A percentile compares a stretch with the other conserved stretches of the same genome.
Evolutionary conservation across 768 basidiomycete species (phyloP).

Genomic region (Hericium coralloides): DNA sequence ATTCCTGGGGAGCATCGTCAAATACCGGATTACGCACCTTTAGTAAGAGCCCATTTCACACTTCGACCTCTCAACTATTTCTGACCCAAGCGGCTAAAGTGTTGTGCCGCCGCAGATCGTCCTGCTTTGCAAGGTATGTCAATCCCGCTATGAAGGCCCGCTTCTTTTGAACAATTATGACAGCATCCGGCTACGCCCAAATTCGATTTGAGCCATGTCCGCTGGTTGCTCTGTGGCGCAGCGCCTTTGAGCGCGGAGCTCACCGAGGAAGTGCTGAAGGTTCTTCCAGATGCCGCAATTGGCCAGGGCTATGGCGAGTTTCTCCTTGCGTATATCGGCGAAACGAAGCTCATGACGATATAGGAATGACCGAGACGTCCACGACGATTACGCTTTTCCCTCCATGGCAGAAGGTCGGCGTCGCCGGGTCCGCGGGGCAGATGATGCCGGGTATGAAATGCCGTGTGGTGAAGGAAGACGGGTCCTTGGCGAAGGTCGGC

Average conservation of each 20-base stretch:
- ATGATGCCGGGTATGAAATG: conserved; percentile 43
- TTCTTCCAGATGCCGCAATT: conserved; percentile 46
- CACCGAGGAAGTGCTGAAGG: conserved; percentile 31
- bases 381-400: conserved; percentile 45
- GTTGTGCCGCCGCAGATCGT: conserved; percentile 23
- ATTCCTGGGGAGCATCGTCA: conserved; percentile 24
- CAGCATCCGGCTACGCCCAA: conserved; percentile 23
- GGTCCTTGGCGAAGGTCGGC: conserved; percentile 39
- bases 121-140: conserved; percentile 21
- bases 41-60: conserved; percentile 14
- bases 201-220: conserved; percentile 21
- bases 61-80: neutral
- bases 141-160: neutral
- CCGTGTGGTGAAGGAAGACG: conserved; percentile 46
- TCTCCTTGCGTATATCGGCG: neutral
- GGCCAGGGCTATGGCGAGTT: conserved; percentile 50
- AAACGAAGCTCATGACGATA: neutral
- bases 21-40: conserved; percentile 24
- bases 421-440: conserved; percentile 37
- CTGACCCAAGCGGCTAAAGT: conserved; percentile 1
- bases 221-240: conserved; percentile 23
- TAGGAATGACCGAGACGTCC: conserved; percentile 65
- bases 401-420: conserved; percentile 36
- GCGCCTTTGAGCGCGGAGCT: conserved; percentile 28
- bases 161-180: neutral